Percentiles rank a stretch among this genome's conserved stretches.
Conservation (phyloP, 73 alveolate genomes). For the Tetrahymena borealis region DNA sequence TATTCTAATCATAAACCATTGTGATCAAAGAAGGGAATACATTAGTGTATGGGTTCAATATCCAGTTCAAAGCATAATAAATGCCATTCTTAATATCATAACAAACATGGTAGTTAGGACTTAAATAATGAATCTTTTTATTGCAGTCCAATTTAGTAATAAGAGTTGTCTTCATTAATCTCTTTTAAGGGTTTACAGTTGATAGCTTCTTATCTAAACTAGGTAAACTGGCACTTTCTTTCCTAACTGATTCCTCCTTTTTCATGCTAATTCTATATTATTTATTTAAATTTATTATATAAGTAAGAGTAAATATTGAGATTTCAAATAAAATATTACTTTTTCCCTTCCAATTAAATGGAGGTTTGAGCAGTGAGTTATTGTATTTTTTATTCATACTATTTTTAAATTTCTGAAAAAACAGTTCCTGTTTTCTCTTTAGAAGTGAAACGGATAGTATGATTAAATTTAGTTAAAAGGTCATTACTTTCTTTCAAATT, state of each 20-base stretch:
- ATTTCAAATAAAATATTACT: no score
- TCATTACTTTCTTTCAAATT: not conserved
- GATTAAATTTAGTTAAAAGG: not conserved
- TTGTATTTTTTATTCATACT: not conserved
- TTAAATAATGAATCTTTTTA: not conserved
- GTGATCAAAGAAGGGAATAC: slow-evolving; percentile 39
- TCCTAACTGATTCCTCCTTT: not conserved
- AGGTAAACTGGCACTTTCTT: not conserved
- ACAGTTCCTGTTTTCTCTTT: not conserved
- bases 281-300: no score
- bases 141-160: slow-evolving; percentile 13
- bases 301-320: no score
- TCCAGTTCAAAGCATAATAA: slow-evolving; percentile 11
- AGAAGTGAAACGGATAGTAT: not conserved
- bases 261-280: not conserved
- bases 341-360: not conserved
- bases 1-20: slow-evolving; percentile 5
- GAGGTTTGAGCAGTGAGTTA: not conserved
- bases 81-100: slow-evolving; percentile 9
- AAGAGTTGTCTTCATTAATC: slow-evolving; percentile 13
- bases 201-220: not conserved
- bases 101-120: slow-evolving; percentile 21
- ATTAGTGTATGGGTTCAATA: not conserved
- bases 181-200: not conserved
- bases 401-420: not conserved